Conservation (phyloP, 2,329 filamentous ascomycete genomes). For the Lecanicillium sp. region DNA sequence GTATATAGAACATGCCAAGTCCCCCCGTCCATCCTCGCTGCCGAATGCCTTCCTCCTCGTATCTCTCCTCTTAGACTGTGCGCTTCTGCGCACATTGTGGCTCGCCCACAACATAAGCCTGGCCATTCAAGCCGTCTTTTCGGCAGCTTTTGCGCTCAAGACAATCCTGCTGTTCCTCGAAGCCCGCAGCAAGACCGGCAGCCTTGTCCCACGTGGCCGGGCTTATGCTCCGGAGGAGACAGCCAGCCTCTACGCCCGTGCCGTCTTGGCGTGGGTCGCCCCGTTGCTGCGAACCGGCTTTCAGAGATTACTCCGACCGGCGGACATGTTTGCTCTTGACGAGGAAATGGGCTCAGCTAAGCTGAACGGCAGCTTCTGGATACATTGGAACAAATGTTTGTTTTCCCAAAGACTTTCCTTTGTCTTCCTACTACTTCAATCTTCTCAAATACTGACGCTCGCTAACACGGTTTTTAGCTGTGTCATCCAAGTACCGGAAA, state of each 20-base stretch:
- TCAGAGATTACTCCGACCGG: slow-evolving; percentile 22
- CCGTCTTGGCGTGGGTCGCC: slow-evolving; percentile 31
- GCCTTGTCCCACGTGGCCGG: slow-evolving; percentile 20
- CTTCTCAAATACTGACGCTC: neutral
- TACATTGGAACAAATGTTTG: slow-evolving; percentile 21
- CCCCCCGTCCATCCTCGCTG: slow-evolving; percentile 22
- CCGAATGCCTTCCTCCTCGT: slow-evolving; percentile 25
- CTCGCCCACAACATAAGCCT: slow-evolving; percentile 13
- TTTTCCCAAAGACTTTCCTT: neutral
- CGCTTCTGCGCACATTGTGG: slow-evolving; percentile 27
- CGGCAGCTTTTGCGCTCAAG: slow-evolving; percentile 27
- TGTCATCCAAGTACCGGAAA: slow-evolving; percentile 7
- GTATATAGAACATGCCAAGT: slow-evolving; percentile 23
- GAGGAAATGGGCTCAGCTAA: slow-evolving; percentile 21
- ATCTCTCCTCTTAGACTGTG: slow-evolving; percentile 25
- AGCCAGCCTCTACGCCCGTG: slow-evolving; percentile 29
- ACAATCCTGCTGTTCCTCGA: slow-evolving; percentile 27
- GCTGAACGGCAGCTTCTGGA: slow-evolving; percentile 22
- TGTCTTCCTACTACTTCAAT: too few relatives aligned
- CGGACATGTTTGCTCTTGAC: slow-evolving; percentile 27
- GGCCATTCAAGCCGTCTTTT: slow-evolving; percentile 25
- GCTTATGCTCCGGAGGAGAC: slow-evolving; percentile 26
- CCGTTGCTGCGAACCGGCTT: slow-evolving; percentile 28
- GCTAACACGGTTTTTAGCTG: slow-evolving; percentile 2
- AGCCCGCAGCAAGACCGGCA: slow-evolving; percentile 27